Conservation (phyloP, 73 alveolate species). For the Durusdinium trenchii region DNA sequence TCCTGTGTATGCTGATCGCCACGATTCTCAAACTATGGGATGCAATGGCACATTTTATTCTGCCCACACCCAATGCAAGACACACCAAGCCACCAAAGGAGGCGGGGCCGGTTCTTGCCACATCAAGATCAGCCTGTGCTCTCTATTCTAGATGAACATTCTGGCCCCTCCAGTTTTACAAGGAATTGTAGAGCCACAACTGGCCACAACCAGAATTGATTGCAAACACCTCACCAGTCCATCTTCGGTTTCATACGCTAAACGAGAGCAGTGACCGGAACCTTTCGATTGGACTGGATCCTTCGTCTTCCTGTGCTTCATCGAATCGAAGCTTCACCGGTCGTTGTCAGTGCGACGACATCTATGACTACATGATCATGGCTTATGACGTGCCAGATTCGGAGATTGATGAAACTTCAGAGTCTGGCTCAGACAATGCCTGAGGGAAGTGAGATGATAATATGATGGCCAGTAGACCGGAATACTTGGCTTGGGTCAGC, state of each 20-base stretch:
- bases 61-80: slow-evolving; percentile 53
- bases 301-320: neutral
- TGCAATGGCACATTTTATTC: slow-evolving; percentile 37
- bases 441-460: neutral
- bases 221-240: neutral
- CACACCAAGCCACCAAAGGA: slow-evolving; percentile 81
- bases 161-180: too few species aligned
- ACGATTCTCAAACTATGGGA: slow-evolving; percentile 84
- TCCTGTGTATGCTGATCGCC: slow-evolving; percentile 61
- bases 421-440: slow-evolving; percentile 57
- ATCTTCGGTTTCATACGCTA: too few species aligned
- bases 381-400: slow-evolving; percentile 18
- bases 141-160: neutral
- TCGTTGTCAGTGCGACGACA: neutral
- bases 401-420: slow-evolving; percentile 31
- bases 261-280: too few species aligned
- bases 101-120: neutral
- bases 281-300: too few species aligned
- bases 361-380: slow-evolving; percentile 35
- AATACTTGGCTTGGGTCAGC: too few species aligned
- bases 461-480: neutral
- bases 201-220: neutral
- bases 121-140: neutral
- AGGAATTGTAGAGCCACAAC: too few species aligned
- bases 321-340: neutral